Conservation (phyloP, 768 basidiomycete species). For the Epithele typhae region DNA sequence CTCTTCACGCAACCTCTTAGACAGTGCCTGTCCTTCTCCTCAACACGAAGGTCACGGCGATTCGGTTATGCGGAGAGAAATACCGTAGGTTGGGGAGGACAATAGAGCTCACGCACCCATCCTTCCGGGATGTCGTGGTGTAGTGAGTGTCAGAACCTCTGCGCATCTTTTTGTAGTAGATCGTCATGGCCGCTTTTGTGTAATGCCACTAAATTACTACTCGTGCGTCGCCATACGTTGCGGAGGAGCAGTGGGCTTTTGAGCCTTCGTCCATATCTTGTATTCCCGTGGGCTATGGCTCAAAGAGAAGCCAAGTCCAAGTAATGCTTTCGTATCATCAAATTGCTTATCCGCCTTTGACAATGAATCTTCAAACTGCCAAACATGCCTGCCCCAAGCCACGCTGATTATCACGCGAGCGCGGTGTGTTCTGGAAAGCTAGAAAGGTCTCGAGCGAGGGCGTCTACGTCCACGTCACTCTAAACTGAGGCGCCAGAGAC, state of each 20-base stretch:
- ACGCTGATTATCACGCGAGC: background rate
- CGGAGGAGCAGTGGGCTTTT: too few species aligned
- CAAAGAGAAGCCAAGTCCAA: too few species aligned
- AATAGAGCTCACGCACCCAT: conserved; percentile 55
- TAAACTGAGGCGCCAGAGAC: background rate
- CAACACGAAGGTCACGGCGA: conserved; percentile 54
- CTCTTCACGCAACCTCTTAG: conserved; percentile 55
- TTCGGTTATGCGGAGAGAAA: conserved; percentile 64
- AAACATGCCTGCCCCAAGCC: too few species aligned
- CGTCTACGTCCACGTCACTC: conserved; percentile 15
- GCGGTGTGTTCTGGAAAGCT: too few species aligned
- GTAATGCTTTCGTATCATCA: too few species aligned
- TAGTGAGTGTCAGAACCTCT: conserved; percentile 57
- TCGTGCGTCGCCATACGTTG: too few species aligned
- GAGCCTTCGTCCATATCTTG: too few species aligned
- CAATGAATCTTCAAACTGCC: too few species aligned
- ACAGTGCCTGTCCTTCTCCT: conserved; percentile 61
- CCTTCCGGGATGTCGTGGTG: conserved; percentile 34
- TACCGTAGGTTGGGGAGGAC: conserved; percentile 39
- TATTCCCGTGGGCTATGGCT: too few species aligned
- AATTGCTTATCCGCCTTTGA: too few species aligned
- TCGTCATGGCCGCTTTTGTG: too few species aligned
- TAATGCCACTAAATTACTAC: background rate
- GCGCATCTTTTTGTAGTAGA: conserved; percentile 39
- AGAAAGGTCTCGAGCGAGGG: conserved; percentile 6